A percentile compares a stretch with the other conserved stretches of the same genome.
Evolutionary conservation across 2,329 filamentous ascomycete genomes (phyloP).

Genomic region (Didymella pinodella): DNA sequence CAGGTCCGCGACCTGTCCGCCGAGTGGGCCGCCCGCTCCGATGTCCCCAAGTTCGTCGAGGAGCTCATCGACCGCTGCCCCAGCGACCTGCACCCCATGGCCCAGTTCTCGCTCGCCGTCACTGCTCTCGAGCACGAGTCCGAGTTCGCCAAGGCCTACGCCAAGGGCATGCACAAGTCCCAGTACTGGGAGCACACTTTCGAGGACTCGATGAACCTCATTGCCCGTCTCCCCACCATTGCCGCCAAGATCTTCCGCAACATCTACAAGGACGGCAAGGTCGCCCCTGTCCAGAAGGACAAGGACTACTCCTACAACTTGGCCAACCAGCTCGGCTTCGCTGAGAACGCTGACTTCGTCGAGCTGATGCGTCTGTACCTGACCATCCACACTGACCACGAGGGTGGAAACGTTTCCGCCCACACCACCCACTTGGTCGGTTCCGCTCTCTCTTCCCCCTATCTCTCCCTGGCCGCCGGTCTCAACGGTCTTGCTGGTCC

Average conservation of each 20-base stretch:
- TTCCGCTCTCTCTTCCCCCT: conserved; percentile 93
- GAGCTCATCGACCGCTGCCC: conserved; percentile 99
- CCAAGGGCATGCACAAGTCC: conserved; percentile 98
- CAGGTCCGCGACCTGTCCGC: conserved; percentile 98
- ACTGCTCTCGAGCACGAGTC: conserved; percentile 99
- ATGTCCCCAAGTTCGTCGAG: conserved; percentile 97
- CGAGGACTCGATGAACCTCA: conserved; percentile 99
- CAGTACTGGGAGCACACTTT: conserved; percentile 99
- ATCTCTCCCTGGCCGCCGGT: conserved; percentile 94
- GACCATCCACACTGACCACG: conserved; percentile 99
- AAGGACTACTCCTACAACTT: conserved; percentile 99
- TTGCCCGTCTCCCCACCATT: conserved; percentile 98
- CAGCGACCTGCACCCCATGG: conserved; percentile 98
- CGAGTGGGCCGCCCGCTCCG: conserved; percentile 97
- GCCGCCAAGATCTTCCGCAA: conserved; percentile 99
- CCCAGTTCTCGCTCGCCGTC: conserved; percentile 97
- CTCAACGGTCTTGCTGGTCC: conserved; percentile 98
- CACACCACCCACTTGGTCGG: conserved; percentile 99
- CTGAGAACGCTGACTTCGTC: conserved; percentile 93
- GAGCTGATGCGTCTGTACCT: conserved; percentile 99
- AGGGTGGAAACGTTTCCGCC: conserved; percentile 98
- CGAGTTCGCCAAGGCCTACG: conserved; percentile 96
- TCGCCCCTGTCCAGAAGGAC: conserved; percentile 93
- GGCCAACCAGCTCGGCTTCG: conserved; percentile 98
- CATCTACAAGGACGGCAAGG: conserved; percentile 99